Evolutionary conservation across 2,329 filamentous ascomycete genomes (phyloP).

Genomic region (Colletotrichum noveboracense): DNA sequence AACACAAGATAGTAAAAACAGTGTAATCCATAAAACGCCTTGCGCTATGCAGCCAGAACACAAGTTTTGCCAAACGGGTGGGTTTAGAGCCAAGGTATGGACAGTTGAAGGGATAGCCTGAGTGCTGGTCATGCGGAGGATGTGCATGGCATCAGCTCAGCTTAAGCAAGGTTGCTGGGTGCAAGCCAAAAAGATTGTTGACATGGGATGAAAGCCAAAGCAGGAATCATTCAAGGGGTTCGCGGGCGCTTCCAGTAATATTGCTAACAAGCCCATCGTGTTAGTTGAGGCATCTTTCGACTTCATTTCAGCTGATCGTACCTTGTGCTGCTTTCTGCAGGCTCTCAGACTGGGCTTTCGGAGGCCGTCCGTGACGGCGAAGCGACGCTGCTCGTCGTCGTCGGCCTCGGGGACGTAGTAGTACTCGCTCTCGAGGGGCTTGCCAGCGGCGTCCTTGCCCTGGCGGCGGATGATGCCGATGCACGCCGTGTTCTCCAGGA

Average conservation of each 20-base stretch:
- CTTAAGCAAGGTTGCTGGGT: not conserved
- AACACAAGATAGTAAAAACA: not conserved
- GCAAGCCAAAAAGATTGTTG: not conserved
- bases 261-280: slow-evolving; percentile 51
- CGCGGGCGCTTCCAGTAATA: slow-evolving; percentile 72
- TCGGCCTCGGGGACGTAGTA: slow-evolving; percentile 95
- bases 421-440: slow-evolving; percentile 92
- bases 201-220: not conserved
- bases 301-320: slow-evolving; percentile 47
- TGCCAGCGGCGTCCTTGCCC: slow-evolving; percentile 95
- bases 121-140: not conserved
- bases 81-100: slow-evolving; percentile 17
- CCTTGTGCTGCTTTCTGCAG: slow-evolving; percentile 97
- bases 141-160: not conserved
- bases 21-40: slow-evolving; percentile 14
- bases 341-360: slow-evolving; percentile 87
- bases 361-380: slow-evolving; percentile 84
- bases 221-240: slow-evolving; percentile 52
- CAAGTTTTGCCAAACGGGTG: slow-evolving; percentile 2
- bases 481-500: slow-evolving; percentile 77
- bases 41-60: slow-evolving; percentile 23
- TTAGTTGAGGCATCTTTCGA: slow-evolving; percentile 17
- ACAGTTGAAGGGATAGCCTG: not conserved
- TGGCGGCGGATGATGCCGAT: slow-evolving; percentile 88
- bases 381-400: slow-evolving; percentile 75